phyloP scores from a whole-genome alignment of 495 filamentous ascomycete species.

The Daldinia concentrica region DNA sequence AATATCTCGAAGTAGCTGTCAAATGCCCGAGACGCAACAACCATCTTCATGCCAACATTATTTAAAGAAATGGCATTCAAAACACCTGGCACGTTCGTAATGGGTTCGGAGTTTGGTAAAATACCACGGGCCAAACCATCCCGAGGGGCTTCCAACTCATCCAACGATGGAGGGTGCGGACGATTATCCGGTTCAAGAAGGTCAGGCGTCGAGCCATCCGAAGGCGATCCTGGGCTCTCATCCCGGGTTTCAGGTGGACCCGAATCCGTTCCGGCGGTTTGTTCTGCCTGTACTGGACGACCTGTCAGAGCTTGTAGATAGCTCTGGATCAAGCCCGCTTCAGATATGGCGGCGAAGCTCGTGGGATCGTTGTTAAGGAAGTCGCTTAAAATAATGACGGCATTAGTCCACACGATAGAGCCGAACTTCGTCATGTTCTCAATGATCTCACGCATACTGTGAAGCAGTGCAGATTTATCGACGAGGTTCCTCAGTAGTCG shows the following conservation, averaged over 20 bases:
- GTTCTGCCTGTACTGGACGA: slow-evolving; percentile 54
- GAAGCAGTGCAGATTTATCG: slow-evolving; percentile 85
- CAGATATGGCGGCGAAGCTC: slow-evolving; percentile 92
- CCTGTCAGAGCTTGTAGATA: slow-evolving; percentile 84
- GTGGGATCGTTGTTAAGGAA: slow-evolving; percentile 99
- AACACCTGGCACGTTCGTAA: slow-evolving; percentile 82
- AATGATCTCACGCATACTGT: slow-evolving; percentile 81
- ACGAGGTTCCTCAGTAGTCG: slow-evolving; percentile 91
- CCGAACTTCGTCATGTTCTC: slow-evolving; percentile 81
- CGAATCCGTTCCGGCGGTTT: slow-evolving; percentile 49
- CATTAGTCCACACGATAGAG: slow-evolving; percentile 91
- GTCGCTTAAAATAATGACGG: slow-evolving; percentile 87
- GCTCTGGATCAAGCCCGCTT: slow-evolving; percentile 87
- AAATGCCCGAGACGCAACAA: slow-evolving; percentile 82
- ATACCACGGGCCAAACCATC: slow-evolving; percentile 73
- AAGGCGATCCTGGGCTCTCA: slow-evolving; percentile 50
- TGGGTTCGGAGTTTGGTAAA: slow-evolving; percentile 83
- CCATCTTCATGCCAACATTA: slow-evolving; percentile 85
- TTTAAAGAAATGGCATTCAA: slow-evolving; percentile 96
- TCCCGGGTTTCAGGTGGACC: slow-evolving; percentile 41
- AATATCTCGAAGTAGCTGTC: slow-evolving; percentile 93
- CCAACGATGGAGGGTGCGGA: slow-evolving; percentile 54
- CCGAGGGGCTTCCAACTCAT: slow-evolving; percentile 53
- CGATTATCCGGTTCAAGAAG: slow-evolving; percentile 54
- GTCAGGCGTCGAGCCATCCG: slow-evolving; percentile 51